Evolutionary conservation across 1,284 basidiomycete species (phyloP).

Genomic region (Phellinidium pouzarii): DNA sequence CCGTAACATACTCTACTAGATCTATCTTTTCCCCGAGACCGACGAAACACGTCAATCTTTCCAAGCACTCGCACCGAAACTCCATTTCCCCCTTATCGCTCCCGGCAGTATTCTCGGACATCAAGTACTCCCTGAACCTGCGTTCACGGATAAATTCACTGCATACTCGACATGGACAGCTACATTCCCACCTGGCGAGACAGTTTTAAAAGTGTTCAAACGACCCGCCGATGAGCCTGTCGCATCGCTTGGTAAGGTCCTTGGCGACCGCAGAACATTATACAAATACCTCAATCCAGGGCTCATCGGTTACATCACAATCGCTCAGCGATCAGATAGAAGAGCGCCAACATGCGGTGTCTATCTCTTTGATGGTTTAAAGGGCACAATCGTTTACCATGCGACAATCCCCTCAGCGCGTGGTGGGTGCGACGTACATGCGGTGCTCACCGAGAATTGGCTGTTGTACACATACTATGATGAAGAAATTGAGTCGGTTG

Average conservation of each 20-base stretch:
- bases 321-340: constrained; percentile 26
- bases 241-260: constrained; percentile 77
- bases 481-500: constrained; percentile 39
- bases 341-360: constrained; percentile 45
- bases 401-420: constrained; percentile 41
- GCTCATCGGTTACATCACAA: constrained; percentile 61
- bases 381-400: constrained; percentile 72
- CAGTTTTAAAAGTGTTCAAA: constrained; percentile 32
- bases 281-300: constrained; percentile 95
- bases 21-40: constrained; percentile 60
- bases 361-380: constrained; percentile 73
- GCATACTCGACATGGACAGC: constrained; percentile 64
- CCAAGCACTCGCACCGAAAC: constrained; percentile 32
- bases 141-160: constrained; percentile 40
- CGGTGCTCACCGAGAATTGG: constrained; percentile 86
- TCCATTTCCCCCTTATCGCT: constrained; percentile 51
- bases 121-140: constrained; percentile 37
- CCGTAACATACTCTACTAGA: constrained; percentile 29
- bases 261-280: constrained; percentile 81
- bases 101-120: constrained; percentile 46
- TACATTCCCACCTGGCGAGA: constrained; percentile 46
- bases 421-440: constrained; percentile 58
- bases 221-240: constrained; percentile 35
- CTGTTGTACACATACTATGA: constrained; percentile 82
- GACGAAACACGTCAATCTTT: constrained; percentile 37